Evolutionary conservation across 108 stramenopile genomes (phyloP), one percentile per base, ranked within the genome.

Genomic region (Skeletonema potamos): DNA sequence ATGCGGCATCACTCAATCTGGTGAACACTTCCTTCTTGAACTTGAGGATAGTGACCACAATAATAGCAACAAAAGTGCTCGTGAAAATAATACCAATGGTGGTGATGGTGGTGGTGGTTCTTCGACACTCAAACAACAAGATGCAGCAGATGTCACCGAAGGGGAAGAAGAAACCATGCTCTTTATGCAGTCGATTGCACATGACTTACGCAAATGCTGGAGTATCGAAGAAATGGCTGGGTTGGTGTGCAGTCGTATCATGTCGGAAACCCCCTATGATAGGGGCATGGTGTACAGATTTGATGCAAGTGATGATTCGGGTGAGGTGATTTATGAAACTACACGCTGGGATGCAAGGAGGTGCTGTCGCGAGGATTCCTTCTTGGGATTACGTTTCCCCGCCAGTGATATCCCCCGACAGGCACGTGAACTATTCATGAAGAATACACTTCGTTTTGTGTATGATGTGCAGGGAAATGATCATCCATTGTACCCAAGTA

Each of bases 241-340:
- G 1, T 18, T 72, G 12, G 71, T 72, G 2, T 72, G 71, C 64
- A 44, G 41, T 37, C 48, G 71, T 13, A 44, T 72, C 51, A 72
- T 72, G 71, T 28, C 32, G 0, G 71, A 72, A 32, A 72, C 71
- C 27, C 71, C 71, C 20, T 74, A 74, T 13, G 73, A 74, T 60
- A 36, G 73, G 12, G 73, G 73, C 7, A 74, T 74, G 71, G 71
- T 74, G 2, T 74, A 74, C 17, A 12, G 54, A 20, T 74, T 74
- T 33, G 73, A 74, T 43, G 64, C 37, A 3, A 20, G 43, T 27
- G 73, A 74, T 18, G 67, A 61, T 28, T 51, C 33, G 22, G 73
- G 73, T 0, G 67, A 74, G 28, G 58, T 74, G 2, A 27, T 74
- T 4, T 74, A 68, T 29, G 73, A 74, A 27, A 58, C 58, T 0